Percentiles rank a stretch among this genome's conserved stretches.
These are phyloP conservation scores for Russula earlei DNA, from an alignment of 768 basidiomycete genomes.

Conservation along the genomic window DNA sequence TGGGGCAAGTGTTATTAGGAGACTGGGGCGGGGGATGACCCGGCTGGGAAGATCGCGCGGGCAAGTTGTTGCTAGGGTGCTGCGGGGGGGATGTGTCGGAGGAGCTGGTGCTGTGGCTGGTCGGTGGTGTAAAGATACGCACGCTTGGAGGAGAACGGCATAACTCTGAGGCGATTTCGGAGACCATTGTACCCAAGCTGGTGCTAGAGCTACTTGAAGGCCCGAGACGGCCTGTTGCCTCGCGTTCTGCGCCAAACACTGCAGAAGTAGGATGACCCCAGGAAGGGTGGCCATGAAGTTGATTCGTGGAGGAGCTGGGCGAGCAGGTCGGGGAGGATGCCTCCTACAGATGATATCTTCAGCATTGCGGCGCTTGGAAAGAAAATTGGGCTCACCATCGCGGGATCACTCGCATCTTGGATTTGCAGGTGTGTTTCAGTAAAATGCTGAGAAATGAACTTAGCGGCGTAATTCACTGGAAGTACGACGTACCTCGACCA, in stretches of 20 bases:
- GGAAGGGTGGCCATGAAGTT: not conserved
- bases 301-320: conserved; percentile 2
- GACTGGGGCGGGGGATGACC: not conserved
- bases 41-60: not conserved
- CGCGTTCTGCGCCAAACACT: not conserved
- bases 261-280: not conserved
- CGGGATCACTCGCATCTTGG: not conserved
- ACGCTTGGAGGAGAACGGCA: not conserved
- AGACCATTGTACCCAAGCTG: not conserved
- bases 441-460: conserved; percentile 7
- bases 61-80: not conserved
- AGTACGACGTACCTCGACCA: conserved; percentile 12
- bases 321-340: not conserved
- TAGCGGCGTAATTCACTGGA: not conserved
- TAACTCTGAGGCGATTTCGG: not conserved
- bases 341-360: not conserved
- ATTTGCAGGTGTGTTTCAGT: conserved; percentile 8
- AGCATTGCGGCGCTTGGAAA: not conserved
- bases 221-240: not conserved
- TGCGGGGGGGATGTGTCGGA: not conserved
- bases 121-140: not conserved
- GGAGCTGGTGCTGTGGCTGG: not conserved
- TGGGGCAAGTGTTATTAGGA: not conserved
- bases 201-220: conserved; percentile 4
- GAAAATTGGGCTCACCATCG: not conserved